Conservation (phyloP, 148 eudicot genomes). For the Chenopodium quinoa region DNA sequence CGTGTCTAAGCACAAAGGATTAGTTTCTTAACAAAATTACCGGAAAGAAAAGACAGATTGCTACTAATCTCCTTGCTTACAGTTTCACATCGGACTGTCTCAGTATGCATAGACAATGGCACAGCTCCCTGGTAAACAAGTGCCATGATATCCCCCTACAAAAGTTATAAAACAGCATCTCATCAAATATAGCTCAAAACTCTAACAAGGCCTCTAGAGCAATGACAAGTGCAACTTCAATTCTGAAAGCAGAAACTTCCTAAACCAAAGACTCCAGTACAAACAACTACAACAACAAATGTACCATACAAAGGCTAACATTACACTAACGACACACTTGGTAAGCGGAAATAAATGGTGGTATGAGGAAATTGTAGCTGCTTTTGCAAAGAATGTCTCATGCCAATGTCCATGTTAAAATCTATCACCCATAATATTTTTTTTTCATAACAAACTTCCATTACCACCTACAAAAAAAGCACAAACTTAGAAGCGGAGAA, state of each 20-base stretch:
- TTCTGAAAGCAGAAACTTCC: background rate
- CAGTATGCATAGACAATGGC: slow-evolving; percentile 44
- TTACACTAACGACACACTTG: background rate
- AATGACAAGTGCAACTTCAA: background rate
- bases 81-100: slow-evolving; percentile 36
- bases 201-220: background rate
- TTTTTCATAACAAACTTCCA: background rate
- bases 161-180: background rate
- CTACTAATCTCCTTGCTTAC: slow-evolving; percentile 36
- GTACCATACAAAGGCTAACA: background rate
- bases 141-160: slow-evolving; percentile 59
- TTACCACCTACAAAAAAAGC: background rate
- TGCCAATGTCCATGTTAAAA: background rate
- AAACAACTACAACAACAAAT: background rate
- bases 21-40: slow-evolving; percentile 37
- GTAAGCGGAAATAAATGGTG: background rate
- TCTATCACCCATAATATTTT: no score
- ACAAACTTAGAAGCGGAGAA: no score
- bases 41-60: slow-evolving; percentile 29
- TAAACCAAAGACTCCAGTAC: background rate
- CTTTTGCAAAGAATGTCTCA: background rate
- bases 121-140: slow-evolving; percentile 52
- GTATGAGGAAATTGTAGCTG: background rate
- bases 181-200: slow-evolving; percentile 7
- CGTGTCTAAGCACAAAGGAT: slow-evolving; percentile 26